Evolutionary conservation across 148 eudicot species (phyloP), one percentile per base, ranked within the genome.

Genomic region (Dianthus caryophyllus): DNA sequence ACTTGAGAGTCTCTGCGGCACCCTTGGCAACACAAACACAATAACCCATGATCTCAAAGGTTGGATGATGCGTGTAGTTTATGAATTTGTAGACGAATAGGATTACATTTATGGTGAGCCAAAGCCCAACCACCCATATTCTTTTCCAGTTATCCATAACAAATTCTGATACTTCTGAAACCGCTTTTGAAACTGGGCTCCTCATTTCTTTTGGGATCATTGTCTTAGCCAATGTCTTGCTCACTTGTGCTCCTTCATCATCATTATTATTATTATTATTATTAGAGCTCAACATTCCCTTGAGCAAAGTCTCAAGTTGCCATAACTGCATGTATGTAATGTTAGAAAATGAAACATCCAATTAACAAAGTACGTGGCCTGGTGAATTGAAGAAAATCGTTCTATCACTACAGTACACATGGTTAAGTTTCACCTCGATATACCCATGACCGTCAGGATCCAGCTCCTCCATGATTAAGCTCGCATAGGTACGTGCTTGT

Each of bases 391-490:
- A 46, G 56, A 20, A 13, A 26, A 4, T 25, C 21, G 30, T n/a
- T n/a, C n/a, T n/a, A n/a, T n/a, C n/a, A n/a, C n/a, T n/a, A 63
- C 48, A 41, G 30, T 44, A 20, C 31, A 55, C 21, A 24, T 10
- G 29, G 24, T 20, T 9, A 15, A 59, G n/a, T 39, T 61, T 39
- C 48, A 94, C 99, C 92, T 95, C 97, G 41, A 95, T 85, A 61
- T 82, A 95, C 41, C 97, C 99, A 24, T 68, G 72, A 48, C 87
- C 83, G 68, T 88, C 93, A 16, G 99, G 97, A 70, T 95, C 99
- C 29, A 95, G 87, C 82, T 88, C 97, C 71, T 95, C 96, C 97
- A 95, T 95, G 83, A 95, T 90, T 67, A 86, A 79, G 72, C 93
- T 75, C 61, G 99, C 99, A 75, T 90, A 88, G n/a, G 73, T 69